phyloP scores from a whole-genome alignment of 805 yeast genomes.

The Lipomyces spencermartinsiae region DNA sequence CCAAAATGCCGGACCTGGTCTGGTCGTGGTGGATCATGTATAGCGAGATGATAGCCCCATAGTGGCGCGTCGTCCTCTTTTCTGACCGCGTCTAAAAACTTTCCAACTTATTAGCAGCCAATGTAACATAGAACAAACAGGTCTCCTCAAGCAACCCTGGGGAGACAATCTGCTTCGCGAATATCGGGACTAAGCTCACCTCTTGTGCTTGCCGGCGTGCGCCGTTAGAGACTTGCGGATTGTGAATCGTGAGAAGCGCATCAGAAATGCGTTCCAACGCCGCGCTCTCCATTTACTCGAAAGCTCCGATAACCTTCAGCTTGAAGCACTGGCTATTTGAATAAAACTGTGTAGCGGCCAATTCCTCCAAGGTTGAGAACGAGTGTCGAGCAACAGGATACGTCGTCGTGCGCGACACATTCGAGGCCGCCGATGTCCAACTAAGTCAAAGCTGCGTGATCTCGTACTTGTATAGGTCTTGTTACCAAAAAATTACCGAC shows the following conservation, averaged over 20 bases:
- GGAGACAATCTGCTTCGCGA: not conserved
- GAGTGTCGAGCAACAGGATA: not conserved
- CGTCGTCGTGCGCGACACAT: not conserved
- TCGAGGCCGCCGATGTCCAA: not conserved
- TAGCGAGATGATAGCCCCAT: slow-evolving; percentile 89
- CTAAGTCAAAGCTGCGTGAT: not conserved
- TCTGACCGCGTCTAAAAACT: slow-evolving; percentile 77
- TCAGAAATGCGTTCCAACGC: slow-evolving; percentile 69
- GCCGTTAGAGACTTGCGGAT: slow-evolving; percentile 57
- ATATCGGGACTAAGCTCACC: slow-evolving; percentile 37
- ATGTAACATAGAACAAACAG: not conserved
- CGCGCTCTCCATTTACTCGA: slow-evolving; percentile 22
- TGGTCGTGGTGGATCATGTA: slow-evolving; percentile 51
- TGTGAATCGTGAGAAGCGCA: slow-evolving; percentile 78
- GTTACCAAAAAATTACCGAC: not conserved
- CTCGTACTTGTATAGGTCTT: not conserved
- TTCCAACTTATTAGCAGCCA: slow-evolving; percentile 10
- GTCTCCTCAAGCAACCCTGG: not conserved
- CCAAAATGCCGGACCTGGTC: slow-evolving; percentile 88
- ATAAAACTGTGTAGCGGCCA: not conserved
- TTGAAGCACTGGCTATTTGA: not conserved
- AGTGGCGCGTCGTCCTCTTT: slow-evolving; percentile 81
- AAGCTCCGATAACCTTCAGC: not conserved
- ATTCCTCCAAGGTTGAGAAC: not conserved
- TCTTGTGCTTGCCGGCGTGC: slow-evolving; percentile 60